Conservation (phyloP, 192 early-diverging fungal genomes). For the Gigaspora rosea region DNA sequence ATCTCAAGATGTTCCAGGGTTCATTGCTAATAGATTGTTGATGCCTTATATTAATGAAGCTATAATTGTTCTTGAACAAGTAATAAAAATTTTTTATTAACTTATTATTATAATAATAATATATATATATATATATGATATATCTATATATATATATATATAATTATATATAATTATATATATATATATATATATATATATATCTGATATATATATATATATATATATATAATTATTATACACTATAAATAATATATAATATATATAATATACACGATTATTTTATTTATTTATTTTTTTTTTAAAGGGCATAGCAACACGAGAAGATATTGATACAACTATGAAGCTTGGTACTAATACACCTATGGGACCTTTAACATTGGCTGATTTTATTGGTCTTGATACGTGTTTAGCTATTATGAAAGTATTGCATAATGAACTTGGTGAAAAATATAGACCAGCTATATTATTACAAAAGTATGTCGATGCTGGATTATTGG, state of each 20-base stretch:
- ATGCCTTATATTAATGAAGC: constrained; percentile 99
- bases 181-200: background rate
- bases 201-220: background rate
- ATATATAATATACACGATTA: background rate
- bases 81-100: constrained; percentile 35
- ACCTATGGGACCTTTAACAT: constrained; percentile 96
- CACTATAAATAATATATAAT: no score
- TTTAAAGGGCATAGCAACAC: constrained; percentile 77
- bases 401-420: constrained; percentile 98
- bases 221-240: background rate
- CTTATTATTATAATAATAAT: constrained; percentile 11
- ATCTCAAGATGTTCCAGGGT: constrained; percentile 90
- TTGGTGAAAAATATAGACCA: constrained; percentile 97
- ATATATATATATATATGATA: background rate
- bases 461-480: constrained; percentile 88
- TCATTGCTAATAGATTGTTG: constrained; percentile 94
- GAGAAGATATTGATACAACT: constrained; percentile 96
- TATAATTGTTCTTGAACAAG: constrained; percentile 78
- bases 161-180: background rate
- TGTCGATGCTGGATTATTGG: constrained; percentile 96
- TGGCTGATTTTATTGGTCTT: constrained; percentile 97
- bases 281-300: background rate
- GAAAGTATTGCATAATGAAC: constrained; percentile 86
- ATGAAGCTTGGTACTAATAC: constrained; percentile 98
- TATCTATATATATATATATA: no score